phyloP scores from a whole-genome alignment of 306 rosid species.

The Glycine tomentella region DNA sequence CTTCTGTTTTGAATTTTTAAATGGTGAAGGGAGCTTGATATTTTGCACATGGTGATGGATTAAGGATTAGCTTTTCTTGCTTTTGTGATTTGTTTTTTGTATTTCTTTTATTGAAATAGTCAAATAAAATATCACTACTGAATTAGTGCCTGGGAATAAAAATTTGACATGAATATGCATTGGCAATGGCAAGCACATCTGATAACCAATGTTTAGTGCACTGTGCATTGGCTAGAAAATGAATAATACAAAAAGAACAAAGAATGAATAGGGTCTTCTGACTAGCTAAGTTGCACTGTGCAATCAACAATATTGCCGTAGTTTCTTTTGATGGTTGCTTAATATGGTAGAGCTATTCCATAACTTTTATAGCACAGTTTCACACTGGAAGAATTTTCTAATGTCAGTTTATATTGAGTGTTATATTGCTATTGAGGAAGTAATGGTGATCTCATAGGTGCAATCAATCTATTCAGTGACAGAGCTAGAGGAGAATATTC shows the following conservation, averaged over 20 bases:
- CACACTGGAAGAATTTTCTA: constrained; percentile 9
- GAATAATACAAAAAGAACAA: not conserved
- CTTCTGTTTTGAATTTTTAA: not conserved
- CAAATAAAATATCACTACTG: no score
- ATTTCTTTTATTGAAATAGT: not conserved
- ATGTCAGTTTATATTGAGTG: not conserved
- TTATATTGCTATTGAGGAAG: not conserved
- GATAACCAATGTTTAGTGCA: no score
- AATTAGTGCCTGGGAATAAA: no score
- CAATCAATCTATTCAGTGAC: not conserved
- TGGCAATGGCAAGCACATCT: not conserved
- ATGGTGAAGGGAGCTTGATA: not conserved
- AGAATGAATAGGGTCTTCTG: constrained; percentile 15
- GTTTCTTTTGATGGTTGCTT: not conserved
- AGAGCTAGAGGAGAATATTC: not conserved
- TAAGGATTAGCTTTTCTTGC: not conserved
- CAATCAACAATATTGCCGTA: not conserved
- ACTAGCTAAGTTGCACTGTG: not conserved
- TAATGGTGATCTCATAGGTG: constrained; percentile 1
- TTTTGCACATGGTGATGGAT: not conserved
- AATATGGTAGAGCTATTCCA: constrained; percentile 8
- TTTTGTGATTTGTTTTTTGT: constrained; percentile 4
- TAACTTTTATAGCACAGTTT: constrained; percentile 2
- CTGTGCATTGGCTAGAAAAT: no score
- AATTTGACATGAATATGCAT: no score